phyloP scores from a whole-genome alignment of 2,329 filamentous ascomycete genomes.

The Aulographum hederae region DNA sequence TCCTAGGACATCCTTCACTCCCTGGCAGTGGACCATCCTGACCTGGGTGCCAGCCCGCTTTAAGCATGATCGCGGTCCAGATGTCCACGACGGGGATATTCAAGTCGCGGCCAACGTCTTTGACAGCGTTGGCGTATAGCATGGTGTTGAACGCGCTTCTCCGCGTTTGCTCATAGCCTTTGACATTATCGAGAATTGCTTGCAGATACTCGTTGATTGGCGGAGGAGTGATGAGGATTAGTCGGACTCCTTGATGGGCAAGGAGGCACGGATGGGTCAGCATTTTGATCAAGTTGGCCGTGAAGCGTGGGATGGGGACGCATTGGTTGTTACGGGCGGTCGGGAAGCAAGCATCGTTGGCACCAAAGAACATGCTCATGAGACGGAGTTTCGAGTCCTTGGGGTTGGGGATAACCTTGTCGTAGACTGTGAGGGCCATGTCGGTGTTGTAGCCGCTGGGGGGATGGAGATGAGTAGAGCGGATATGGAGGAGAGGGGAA shows the following conservation, averaged over 20 bases:
- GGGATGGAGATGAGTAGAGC: neutral
- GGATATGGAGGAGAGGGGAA: constrained; percentile 1
- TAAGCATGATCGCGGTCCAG: constrained; percentile 59
- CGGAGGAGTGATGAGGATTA: constrained; percentile 66
- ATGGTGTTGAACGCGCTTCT: constrained; percentile 43
- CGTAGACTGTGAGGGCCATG: constrained; percentile 51
- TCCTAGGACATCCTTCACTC: constrained; percentile 36
- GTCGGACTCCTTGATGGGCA: constrained; percentile 52
- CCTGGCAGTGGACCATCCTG: constrained; percentile 34
- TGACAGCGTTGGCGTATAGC: constrained; percentile 46
- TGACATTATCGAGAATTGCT: constrained; percentile 14
- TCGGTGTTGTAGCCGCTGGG: constrained; percentile 64
- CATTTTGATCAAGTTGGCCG: constrained; percentile 52
- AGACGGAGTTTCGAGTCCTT: constrained; percentile 44
- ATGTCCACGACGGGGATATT: constrained; percentile 55
- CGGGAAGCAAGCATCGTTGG: constrained; percentile 69
- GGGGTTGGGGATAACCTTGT: constrained; percentile 52
- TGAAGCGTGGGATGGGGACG: constrained; percentile 59
- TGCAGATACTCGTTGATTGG: constrained; percentile 59
- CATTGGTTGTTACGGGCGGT: constrained; percentile 49
- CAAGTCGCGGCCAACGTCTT: constrained; percentile 38
- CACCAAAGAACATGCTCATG: constrained; percentile 66
- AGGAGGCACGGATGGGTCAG: constrained; percentile 50
- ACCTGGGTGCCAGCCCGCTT: constrained; percentile 32
- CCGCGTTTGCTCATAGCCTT: constrained; percentile 16